Percentiles rank a stretch among this genome's conserved stretches.
Conservation (phyloP, 441 rosid species). For the Pelargonium fulgidum region DNA sequence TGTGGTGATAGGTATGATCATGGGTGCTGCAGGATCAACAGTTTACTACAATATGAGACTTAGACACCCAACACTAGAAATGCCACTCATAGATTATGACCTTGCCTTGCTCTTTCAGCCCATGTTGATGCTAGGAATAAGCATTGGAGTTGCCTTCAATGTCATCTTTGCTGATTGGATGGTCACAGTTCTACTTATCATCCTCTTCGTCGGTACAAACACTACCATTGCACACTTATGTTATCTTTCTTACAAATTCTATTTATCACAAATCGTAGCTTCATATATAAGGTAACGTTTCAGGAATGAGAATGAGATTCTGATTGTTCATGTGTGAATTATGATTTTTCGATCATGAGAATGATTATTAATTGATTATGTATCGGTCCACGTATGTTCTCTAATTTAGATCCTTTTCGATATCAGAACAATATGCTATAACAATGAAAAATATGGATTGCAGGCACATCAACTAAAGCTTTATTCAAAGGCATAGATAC, state of each 20-base stretch:
- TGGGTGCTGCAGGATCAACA: slow-evolving; percentile 63
- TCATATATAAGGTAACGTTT: no score
- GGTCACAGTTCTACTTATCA: slow-evolving; percentile 42
- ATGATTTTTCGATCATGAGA: no score
- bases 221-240: background rate
- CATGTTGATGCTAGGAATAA: slow-evolving; percentile 53
- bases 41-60: slow-evolving; percentile 58
- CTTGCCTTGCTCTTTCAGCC: slow-evolving; percentile 45
- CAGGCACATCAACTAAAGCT: slow-evolving; percentile 61
- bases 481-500: slow-evolving; percentile 60
- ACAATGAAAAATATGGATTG: slow-evolving; percentile 7
- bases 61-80: slow-evolving; percentile 44
- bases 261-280: no score
- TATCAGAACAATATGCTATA: no score
- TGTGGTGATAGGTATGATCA: slow-evolving; percentile 50
- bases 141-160: slow-evolving; percentile 59
- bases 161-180: slow-evolving; percentile 56
- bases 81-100: slow-evolving; percentile 45
- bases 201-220: slow-evolving; percentile 33
- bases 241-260: no score
- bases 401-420: no score
- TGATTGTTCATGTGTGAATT: no score
- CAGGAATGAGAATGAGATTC: no score
- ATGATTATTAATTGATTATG: no score
- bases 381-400: no score